phyloP scores from a whole-genome alignment of 257 asterid species.

The Coffea canephora region DNA sequence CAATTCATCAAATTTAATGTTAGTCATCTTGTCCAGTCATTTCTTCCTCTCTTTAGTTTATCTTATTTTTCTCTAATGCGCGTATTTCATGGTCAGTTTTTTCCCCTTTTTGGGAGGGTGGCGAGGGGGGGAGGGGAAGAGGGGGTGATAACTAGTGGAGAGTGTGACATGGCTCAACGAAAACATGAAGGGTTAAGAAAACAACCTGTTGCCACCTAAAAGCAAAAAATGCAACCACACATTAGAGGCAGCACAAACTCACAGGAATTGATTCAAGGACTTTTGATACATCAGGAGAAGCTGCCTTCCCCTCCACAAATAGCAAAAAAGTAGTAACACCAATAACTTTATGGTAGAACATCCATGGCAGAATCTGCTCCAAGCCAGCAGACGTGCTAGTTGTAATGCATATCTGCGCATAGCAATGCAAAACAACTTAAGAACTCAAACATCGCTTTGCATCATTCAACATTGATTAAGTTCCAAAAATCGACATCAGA shows the following conservation, averaged over 20 bases:
- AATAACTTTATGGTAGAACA: slow-evolving; percentile 65
- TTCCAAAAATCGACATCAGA: neutral
- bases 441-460: neutral
- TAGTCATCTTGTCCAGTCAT: neutral
- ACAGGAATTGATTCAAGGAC: slow-evolving; percentile 60
- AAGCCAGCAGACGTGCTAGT: slow-evolving; percentile 60
- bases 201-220: neutral
- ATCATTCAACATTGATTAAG: neutral
- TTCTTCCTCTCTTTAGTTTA: neutral
- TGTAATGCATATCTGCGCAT: slow-evolving; percentile 56
- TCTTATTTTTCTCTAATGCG: no score
- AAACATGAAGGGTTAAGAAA: neutral
- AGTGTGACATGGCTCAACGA: neutral
- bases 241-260: slow-evolving; percentile 10
- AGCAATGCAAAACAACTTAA: slow-evolving; percentile 1
- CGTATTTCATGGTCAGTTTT: no score
- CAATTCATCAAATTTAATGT: neutral
- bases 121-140: neutral
- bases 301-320: slow-evolving; percentile 60
- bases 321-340: slow-evolving; percentile 54
- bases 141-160: neutral
- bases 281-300: slow-evolving; percentile 41
- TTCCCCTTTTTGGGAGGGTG: no score
- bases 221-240: neutral
- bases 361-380: slow-evolving; percentile 73